Conservation (phyloP, 768 basidiomycete species). For the Agrocybe praecox region DNA sequence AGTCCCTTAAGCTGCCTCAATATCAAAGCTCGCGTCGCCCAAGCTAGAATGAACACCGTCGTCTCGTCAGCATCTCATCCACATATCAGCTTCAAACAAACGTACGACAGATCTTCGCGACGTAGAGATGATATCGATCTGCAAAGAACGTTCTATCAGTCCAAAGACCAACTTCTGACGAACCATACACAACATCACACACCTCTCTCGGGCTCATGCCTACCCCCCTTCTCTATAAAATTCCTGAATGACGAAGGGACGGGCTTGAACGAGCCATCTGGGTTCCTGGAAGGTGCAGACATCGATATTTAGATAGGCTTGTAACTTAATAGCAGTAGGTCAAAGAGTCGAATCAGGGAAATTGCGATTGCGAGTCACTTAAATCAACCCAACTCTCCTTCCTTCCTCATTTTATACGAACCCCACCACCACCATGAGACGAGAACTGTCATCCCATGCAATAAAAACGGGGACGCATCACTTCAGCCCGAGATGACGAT, state of each 20-base stretch:
- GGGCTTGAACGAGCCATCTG: constrained; percentile 72
- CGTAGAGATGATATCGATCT: constrained; percentile 93
- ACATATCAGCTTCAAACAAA: too few species aligned
- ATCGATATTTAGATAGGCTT: neutral
- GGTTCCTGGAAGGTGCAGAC: constrained; percentile 29
- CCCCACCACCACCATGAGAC: too few species aligned
- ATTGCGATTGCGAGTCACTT: too few species aligned
- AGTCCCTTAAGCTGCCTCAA: constrained; percentile 90
- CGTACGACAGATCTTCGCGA: constrained; percentile 85
- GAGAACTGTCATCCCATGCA: too few species aligned
- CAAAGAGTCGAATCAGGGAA: too few species aligned
- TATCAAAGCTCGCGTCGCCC: constrained; percentile 93
- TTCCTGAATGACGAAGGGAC: constrained; percentile 51
- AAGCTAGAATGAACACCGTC: too few species aligned
- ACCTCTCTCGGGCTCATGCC: constrained; percentile 74
- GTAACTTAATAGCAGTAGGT: too few species aligned
- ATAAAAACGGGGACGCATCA: too few species aligned
- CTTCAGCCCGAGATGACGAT: too few species aligned
- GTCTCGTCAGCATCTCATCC: too few species aligned
- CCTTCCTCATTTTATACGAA: too few species aligned
- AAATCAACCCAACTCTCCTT: too few species aligned
- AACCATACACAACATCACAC: constrained; percentile 14
- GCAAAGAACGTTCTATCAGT: constrained; percentile 2
- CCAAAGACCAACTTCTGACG: neutral
- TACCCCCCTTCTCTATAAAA: constrained; percentile 43